Evolutionary conservation across 1,284 basidiomycete species (phyloP).

Genomic region (Tilletiopsis washingtonensis): DNA sequence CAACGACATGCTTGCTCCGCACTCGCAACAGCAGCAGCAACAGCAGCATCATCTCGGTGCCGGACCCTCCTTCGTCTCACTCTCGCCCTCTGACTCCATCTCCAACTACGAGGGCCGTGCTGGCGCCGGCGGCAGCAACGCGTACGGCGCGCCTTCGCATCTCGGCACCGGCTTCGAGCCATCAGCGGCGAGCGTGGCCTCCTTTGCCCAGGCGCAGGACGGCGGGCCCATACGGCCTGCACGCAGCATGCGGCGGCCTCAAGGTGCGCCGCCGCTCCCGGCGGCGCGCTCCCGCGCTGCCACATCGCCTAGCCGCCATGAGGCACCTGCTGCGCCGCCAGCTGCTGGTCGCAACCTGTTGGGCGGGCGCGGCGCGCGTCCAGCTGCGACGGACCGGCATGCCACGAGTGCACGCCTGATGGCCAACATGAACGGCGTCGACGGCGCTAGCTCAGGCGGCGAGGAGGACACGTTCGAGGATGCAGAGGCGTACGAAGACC

Average conservation of each 20-base stretch:
- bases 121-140: background rate
- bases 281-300: constrained; percentile 1
- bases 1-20: background rate
- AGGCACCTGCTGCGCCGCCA: too few relatives aligned
- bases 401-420: constrained; percentile 26
- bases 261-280: constrained; percentile 3
- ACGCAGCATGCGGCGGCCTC: background rate
- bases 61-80: constrained; percentile 19
- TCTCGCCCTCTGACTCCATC: constrained; percentile 25
- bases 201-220: constrained; percentile 3
- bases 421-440: constrained; percentile 17
- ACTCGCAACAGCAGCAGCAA: constrained; percentile 5
- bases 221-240: background rate
- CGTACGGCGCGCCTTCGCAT: background rate
- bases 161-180: background rate
- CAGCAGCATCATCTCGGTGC: constrained; percentile 9
- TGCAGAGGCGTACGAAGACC: background rate
- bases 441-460: constrained; percentile 13
- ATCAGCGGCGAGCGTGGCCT: background rate
- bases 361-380: too few relatives aligned
- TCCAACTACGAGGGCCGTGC: constrained; percentile 19
- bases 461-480: constrained; percentile 23
- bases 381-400: constrained; percentile 17
- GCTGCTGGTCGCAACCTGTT: background rate
- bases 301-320: too few relatives aligned